Evolutionary conservation across 352 stramenopile species (phyloP).

Genomic region (Pythium grandisporangium): DNA sequence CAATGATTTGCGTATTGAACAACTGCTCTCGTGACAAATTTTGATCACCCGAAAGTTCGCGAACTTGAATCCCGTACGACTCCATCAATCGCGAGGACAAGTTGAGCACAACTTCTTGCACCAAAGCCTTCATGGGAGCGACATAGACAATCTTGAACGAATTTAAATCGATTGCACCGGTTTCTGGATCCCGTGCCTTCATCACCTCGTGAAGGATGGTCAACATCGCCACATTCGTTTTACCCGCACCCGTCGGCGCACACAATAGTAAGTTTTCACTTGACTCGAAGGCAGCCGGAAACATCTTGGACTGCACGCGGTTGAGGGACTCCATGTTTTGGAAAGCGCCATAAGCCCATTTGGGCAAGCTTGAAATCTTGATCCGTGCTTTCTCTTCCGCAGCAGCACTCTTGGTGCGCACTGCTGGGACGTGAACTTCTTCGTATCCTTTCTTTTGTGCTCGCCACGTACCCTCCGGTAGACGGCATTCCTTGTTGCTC

Average conservation of each 20-base stretch:
- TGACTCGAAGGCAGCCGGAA: slow-evolving; percentile 82
- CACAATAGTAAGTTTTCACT: slow-evolving; percentile 98
- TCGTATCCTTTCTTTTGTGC: slow-evolving; percentile 97
- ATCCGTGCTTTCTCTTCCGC: slow-evolving; percentile 72
- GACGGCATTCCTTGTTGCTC: slow-evolving; percentile 96
- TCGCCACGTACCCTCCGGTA: slow-evolving; percentile 96
- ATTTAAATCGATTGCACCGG: slow-evolving; percentile 89
- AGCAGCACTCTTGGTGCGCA: slow-evolving; percentile 70
- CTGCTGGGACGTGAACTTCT: slow-evolving; percentile 98
- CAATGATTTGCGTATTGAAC: slow-evolving; percentile 98
- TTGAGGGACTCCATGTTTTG: slow-evolving; percentile 97
- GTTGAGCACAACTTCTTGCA: slow-evolving; percentile 99
- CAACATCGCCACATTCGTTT: slow-evolving; percentile 98
- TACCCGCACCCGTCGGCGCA: slow-evolving; percentile 98
- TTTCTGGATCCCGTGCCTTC: slow-evolving; percentile 77
- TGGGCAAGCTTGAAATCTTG: slow-evolving; percentile 90
- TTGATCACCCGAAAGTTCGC: slow-evolving; percentile 97
- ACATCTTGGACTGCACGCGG: slow-evolving; percentile 98
- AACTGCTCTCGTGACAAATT: slow-evolving; percentile 97
- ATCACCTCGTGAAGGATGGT: slow-evolving; percentile 98
- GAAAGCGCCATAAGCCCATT: slow-evolving; percentile 96
- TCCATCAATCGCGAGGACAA: slow-evolving; percentile 90
- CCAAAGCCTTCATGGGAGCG: slow-evolving; percentile 99
- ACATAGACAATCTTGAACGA: slow-evolving; percentile 99
- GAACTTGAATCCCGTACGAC: slow-evolving; percentile 92